Evolutionary conservation across 768 basidiomycete species (phyloP), one percentile per base, ranked within the genome.

Genomic region (Leccinum aurantiacum): DNA sequence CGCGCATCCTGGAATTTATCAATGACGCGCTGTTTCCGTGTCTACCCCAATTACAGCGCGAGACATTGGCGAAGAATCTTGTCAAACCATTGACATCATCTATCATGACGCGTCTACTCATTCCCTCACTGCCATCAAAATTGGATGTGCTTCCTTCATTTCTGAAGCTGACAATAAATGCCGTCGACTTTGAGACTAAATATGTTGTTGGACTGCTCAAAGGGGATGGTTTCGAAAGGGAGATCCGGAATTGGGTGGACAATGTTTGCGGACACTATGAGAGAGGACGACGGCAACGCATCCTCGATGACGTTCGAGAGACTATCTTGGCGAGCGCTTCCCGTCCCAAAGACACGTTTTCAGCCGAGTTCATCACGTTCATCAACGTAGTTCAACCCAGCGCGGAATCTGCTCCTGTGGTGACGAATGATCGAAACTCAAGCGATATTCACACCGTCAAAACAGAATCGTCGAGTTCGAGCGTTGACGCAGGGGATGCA

Each of bases 221-320:
- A 14, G 81, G 79, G 56, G 80, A 79, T 22, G 57, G 63, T 13
- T 74, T 75, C 6, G 84, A 87, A 49, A 76, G 76, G 25, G 75
- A 85, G 7, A 82, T 95, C 57, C 81, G 83, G 66, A 66, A 74
- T 6, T 96, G 94, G 91, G 82, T 81, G 4, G 81, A 87, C 53
- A 82, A 84, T 4, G 79, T 91, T 11, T 81, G 84, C 17, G 74
- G 79, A 3, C 90, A 93, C 71, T 96, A 94, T 71, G 93, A 94
- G 70, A 84, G 85, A 60, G 84, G 88, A 65, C 75, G 93, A 65
- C 80, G 93, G 14, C 75, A 82, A 35, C 77, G 79, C 54, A 83
- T 94, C 49, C 78, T 93, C 6, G 86, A 90, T 46, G 73, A 74
- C n/a, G 80, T 84, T 14, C 79, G 93, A 58, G 66, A 66, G 15